Conservation (phyloP, 2,329 filamentous ascomycete species). For the Sarocladium strictum region DNA sequence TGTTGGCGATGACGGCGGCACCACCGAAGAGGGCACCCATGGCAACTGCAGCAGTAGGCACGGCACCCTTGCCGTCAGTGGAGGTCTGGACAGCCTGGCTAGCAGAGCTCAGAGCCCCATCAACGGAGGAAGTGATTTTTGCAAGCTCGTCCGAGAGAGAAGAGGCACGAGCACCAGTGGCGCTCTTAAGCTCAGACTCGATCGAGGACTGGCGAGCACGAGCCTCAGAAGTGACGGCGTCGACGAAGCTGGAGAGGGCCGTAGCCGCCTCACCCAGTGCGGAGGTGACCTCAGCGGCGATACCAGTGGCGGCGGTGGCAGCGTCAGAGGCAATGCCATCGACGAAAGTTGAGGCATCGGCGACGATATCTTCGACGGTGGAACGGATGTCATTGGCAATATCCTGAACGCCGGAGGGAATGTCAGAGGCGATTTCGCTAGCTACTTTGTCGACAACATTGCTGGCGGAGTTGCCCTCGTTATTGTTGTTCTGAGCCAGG, state of each 20-base stretch:
- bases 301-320: constrained; percentile 1
- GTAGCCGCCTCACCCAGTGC: constrained; percentile 16
- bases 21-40: constrained; percentile 42
- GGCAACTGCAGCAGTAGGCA: constrained; percentile 36
- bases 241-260: constrained; percentile 17
- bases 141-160: constrained; percentile 9
- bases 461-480: constrained; percentile 9
- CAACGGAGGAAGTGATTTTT: constrained; percentile 11
- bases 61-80: constrained; percentile 19
- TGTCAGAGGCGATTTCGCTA: constrained; percentile 10
- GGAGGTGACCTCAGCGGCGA: constrained; percentile 3
- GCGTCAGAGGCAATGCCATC: not conserved
- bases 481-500: constrained; percentile 17
- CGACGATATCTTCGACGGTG: constrained; percentile 13
- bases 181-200: constrained; percentile 21
- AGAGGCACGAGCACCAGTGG: constrained; percentile 14
- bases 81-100: constrained; percentile 16
- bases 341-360: constrained; percentile 12
- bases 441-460: constrained; percentile 12
- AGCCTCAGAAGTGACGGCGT: constrained; percentile 17
- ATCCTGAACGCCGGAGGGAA: constrained; percentile 9
- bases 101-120: constrained; percentile 12
- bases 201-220: constrained; percentile 16
- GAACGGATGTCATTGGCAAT: constrained; percentile 8
- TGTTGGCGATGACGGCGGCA: constrained; percentile 37